A percentile compares a stretch with the other conserved stretches of the same genome.
Evolutionary conservation across 1,284 basidiomycete genomes (phyloP).

Genomic region (Fomes fomentarius): DNA sequence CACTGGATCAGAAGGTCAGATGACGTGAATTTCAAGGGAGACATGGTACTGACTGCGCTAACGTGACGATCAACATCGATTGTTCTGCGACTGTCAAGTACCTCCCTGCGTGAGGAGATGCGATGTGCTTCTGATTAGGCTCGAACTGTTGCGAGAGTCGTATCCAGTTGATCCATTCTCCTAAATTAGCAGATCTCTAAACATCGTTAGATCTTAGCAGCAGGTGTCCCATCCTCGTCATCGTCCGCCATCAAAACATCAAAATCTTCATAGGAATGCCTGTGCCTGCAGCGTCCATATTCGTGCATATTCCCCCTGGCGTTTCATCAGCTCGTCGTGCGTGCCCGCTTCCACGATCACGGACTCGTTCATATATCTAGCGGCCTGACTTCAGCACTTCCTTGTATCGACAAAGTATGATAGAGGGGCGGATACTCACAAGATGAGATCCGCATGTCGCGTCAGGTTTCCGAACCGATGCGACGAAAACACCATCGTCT

Average conservation of each 20-base stretch:
- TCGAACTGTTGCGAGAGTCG: too few species aligned
- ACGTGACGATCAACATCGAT: not conserved
- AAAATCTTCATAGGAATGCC: constrained; percentile 43
- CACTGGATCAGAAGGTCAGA: not conserved
- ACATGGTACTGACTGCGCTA: not conserved
- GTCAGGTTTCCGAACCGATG: constrained; percentile 73
- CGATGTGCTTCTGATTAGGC: too few species aligned
- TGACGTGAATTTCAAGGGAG: not conserved
- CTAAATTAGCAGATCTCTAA: too few species aligned
- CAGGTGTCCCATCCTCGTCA: too few species aligned
- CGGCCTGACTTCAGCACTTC: too few species aligned
- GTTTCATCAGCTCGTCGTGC: constrained; percentile 50
- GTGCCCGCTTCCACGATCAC: constrained; percentile 54
- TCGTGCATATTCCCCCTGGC: constrained; percentile 54
- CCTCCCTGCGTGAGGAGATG: not conserved
- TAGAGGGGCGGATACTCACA: constrained; percentile 42
- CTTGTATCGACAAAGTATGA: not conserved
- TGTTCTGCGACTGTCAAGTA: constrained; percentile 2
- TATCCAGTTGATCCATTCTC: too few species aligned
- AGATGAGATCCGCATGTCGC: constrained; percentile 65
- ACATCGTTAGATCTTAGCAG: too few species aligned
- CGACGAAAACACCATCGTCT: constrained; percentile 71
- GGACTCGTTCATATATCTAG: constrained; percentile 67
- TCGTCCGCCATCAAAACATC: not conserved
- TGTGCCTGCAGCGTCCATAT: constrained; percentile 59